These are phyloP conservation scores for Betula pendula DNA, from an alignment of 306 rosid genomes.

Conservation along the genomic window DNA sequence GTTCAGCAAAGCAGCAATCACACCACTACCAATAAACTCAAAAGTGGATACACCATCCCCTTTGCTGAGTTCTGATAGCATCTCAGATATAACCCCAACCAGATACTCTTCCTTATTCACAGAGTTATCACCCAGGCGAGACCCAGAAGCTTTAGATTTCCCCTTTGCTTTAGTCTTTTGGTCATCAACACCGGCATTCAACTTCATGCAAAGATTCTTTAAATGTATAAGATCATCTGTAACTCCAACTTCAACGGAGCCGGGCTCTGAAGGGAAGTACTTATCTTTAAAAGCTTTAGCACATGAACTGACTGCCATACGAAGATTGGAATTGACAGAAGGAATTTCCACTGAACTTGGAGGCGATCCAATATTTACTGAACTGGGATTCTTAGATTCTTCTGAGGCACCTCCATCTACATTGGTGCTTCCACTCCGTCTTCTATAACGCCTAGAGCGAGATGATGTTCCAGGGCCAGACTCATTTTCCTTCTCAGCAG, in stretches of 20 bases:
- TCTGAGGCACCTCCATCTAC: constrained; percentile 73
- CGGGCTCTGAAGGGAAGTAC: constrained; percentile 83
- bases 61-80: constrained; percentile 88
- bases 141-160: constrained; percentile 73
- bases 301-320: constrained; percentile 70
- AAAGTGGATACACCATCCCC: constrained; percentile 99
- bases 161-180: constrained; percentile 76
- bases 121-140: constrained; percentile 50
- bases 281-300: constrained; percentile 87
- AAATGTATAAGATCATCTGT: constrained; percentile 83
- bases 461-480: constrained; percentile 64
- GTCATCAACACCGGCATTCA: constrained; percentile 76
- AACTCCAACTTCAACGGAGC: constrained; percentile 77
- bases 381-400: constrained; percentile 61
- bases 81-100: constrained; percentile 73
- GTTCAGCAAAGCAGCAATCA: constrained; percentile 77
- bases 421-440: constrained; percentile 71
- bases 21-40: constrained; percentile 99
- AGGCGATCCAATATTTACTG: constrained; percentile 70
- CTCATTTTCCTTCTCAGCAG: constrained; percentile 76
- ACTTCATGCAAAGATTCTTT: constrained; percentile 77
- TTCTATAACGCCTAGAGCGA: constrained; percentile 83
- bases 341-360: constrained; percentile 77
- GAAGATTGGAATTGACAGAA: constrained; percentile 64
- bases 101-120: constrained; percentile 62